Evolutionary conservation across 441 rosid species (phyloP), one percentile per base, ranked within the genome.

Genomic region (Populus hybrid): DNA sequence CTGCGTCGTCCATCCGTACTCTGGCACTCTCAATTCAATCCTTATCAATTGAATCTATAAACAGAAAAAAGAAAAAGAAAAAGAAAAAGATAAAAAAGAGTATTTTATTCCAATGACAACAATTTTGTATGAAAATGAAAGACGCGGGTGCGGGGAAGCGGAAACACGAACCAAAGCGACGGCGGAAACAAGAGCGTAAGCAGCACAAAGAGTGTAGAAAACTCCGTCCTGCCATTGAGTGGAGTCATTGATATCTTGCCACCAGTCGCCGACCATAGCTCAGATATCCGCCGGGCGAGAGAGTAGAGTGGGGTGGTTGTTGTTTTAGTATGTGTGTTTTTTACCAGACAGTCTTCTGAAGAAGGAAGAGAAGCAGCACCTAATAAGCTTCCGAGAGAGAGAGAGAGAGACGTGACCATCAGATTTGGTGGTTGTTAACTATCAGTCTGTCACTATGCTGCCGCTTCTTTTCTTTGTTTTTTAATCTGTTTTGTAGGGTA

Each of bases 1-100:
- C 79, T 93, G 97, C 34, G 94, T 90, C 1, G 95, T 93, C 97
- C 97, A 93, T 4, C 97, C 95, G 72, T 84, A 93, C 69, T 93
- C 92, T 9, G 97, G 92, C 36, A 93, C 94, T 85, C 97, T 87
- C 79, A 89, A 30, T 74, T 93, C 94, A 81, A 91, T 93, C n/a
- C 95, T 90, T 1, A 80, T 81, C 59, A 93, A 85, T 84, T 91
- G 95, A 69, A 90, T 85, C 94, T 92, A 79, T 10, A 83, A 76
- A n/a, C 57, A 14, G 2, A 46, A 46, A 46, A 46, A 4, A 46
- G 4, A 42, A 12, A 42, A 0, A 3, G 1, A 4, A 46, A 46
- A 4, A 46, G 4, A 42, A 12, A 42, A 0, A 3, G 1, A 4
- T 1, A 26, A 26, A 26, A 40, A 12, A 10, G 14, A 40, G 11